These are phyloP conservation scores for Aspergillus tanneri DNA, from an alignment of 2,329 filamentous ascomycete genomes.

Conservation along the genomic window DNA sequence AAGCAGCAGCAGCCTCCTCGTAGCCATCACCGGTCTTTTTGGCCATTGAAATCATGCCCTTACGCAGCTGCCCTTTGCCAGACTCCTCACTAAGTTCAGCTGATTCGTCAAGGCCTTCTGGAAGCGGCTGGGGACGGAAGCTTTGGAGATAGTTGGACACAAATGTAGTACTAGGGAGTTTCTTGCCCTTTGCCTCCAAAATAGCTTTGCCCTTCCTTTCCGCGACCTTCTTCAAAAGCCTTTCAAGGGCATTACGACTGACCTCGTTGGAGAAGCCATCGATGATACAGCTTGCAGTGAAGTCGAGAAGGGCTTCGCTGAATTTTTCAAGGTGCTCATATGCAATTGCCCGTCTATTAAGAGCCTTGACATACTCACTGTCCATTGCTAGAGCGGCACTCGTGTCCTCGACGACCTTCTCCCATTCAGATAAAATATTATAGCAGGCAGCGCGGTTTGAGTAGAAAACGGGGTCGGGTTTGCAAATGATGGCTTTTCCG, in stretches of 20 bases:
- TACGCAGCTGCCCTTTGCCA: constrained; percentile 80
- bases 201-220: constrained; percentile 92
- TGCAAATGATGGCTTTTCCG: constrained; percentile 93
- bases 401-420: constrained; percentile 95
- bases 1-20: constrained; percentile 79
- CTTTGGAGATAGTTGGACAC: constrained; percentile 99
- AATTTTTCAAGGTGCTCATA: constrained; percentile 91
- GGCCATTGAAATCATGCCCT: constrained; percentile 75
- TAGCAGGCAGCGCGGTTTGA: constrained; percentile 98
- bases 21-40: constrained; percentile 90
- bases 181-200: constrained; percentile 74
- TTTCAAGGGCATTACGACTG: constrained; percentile 85
- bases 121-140: constrained; percentile 81
- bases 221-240: constrained; percentile 92
- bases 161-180: constrained; percentile 91
- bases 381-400: constrained; percentile 92
- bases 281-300: constrained; percentile 98
- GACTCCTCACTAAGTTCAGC: constrained; percentile 74
- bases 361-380: constrained; percentile 92
- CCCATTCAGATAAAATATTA: constrained; percentile 89
- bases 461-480: constrained; percentile 96
- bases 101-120: constrained; percentile 76
- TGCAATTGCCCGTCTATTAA: constrained; percentile 93
- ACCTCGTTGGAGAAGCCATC: constrained; percentile 92
- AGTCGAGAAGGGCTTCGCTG: constrained; percentile 93